phyloP scores from a whole-genome alignment of 768 basidiomycete genomes.

The Punctularia strigosozonata region DNA sequence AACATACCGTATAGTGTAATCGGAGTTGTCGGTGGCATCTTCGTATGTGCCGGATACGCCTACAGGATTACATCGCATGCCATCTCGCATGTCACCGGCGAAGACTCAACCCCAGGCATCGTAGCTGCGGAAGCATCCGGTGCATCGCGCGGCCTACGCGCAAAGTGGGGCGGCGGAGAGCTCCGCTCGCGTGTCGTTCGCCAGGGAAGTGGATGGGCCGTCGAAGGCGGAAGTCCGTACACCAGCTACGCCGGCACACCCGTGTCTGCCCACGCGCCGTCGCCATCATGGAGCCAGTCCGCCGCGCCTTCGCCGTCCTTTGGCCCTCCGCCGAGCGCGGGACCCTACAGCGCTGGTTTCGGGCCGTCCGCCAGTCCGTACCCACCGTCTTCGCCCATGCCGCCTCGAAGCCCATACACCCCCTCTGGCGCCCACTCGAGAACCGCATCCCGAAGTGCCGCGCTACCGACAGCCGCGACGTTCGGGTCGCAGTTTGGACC shows the following conservation, averaged over 20 bases:
- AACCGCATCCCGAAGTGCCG: background rate
- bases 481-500: constrained; percentile 11
- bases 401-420: background rate
- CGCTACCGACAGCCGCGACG: constrained; percentile 15
- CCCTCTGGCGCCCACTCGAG: background rate
- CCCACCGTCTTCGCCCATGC: background rate
- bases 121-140: constrained; percentile 57
- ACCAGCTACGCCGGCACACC: constrained; percentile 24
- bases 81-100: constrained; percentile 49
- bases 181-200: constrained; percentile 51
- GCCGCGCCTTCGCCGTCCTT: constrained; percentile 24
- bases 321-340: constrained; percentile 14
- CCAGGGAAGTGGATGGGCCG: constrained; percentile 49
- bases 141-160: constrained; percentile 40
- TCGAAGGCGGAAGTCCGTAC: constrained; percentile 38
- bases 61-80: constrained; percentile 44
- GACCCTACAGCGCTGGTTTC: constrained; percentile 16
- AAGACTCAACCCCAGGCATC: constrained; percentile 38
- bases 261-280: constrained; percentile 13
- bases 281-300: constrained; percentile 2
- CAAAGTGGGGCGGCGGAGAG: constrained; percentile 58
- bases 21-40: constrained; percentile 90
- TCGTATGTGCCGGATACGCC: constrained; percentile 75
- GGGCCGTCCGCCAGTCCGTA: constrained; percentile 4
- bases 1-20: constrained; percentile 36